Evolutionary conservation across 257 asterid genomes (phyloP).

Genomic region (Primulina eburnea): DNA sequence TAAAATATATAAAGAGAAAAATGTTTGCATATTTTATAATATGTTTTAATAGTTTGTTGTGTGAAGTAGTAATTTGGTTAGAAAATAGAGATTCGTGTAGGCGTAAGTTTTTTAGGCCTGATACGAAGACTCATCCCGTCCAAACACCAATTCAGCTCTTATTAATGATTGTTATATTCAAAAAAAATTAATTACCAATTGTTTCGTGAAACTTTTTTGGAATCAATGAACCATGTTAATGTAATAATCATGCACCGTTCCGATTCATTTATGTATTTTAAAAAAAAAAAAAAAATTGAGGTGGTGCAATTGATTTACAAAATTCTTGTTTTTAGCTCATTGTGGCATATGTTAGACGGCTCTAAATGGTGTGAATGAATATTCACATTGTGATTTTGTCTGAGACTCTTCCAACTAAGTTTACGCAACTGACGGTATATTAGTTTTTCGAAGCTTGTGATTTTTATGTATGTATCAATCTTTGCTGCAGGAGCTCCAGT

Average conservation of each 20-base stretch:
- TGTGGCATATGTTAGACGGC: background rate
- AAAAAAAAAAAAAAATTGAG: too few relatives aligned
- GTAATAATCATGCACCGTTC: background rate
- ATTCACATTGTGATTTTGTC: background rate
- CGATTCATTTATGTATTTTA: background rate
- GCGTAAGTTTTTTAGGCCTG: too few relatives aligned
- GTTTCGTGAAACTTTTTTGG: background rate
- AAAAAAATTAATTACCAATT: background rate
- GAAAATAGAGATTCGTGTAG: background rate
- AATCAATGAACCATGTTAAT: background rate
- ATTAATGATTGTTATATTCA: background rate
- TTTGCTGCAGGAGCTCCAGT: constrained; percentile 45
- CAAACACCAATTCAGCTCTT: background rate
- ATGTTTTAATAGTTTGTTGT: too few relatives aligned
- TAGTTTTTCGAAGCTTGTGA: background rate
- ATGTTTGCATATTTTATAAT: too few relatives aligned
- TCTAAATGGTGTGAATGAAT: background rate
- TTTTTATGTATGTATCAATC: background rate
- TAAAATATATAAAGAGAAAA: too few relatives aligned
- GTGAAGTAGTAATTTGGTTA: too few relatives aligned
- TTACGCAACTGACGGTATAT: too few relatives aligned
- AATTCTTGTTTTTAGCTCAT: background rate
- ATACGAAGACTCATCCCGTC: background rate
- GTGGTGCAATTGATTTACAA: background rate
- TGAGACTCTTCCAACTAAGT: background rate